Base-by-base conservation (phyloP, 805 yeast species). In the Kazachstania martiniae region DNA sequence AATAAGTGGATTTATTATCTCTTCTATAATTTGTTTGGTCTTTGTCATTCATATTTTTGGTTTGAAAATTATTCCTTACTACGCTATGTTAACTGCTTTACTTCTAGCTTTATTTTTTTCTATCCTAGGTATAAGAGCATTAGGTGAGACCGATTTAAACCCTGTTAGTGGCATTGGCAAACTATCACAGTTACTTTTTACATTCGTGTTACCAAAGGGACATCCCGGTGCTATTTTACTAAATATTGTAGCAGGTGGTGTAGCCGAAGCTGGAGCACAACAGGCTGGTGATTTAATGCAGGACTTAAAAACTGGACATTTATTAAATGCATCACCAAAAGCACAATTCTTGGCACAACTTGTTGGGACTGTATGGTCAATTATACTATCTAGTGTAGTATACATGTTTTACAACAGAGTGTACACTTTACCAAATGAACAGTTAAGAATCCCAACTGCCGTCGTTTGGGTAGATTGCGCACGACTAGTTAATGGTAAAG, bases 271-370 rank as follows among this genome's bases (percentile, higher is more conserved):
- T 0, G 97, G 97, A 7, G 95, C 98, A 3, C 97, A 91, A 60
- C 98, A 89, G 59, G 96, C 97, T 2, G 97, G 98, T 19, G 98
- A 89, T 58, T 65, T 89, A 50, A 83, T 91, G 94, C 98, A 89
- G 61, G 97, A 91, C 59, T 65, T 89, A 44, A 91, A 91, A 54
- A 87, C 98, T 0, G 97, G 97, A 0, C 89, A 83, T 56, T 57
- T 89, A 33, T 49, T 89, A 2, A 94, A 94, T 12, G 96, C 97
- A 0, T 81, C 94, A 0, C 95, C 95, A 12, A 71, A 68, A 39
- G 94, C 94, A 3, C 98, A 91, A 57, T 87, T 91, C 46, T 51
- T 74, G 14, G 97, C 96, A 0, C 97, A 91, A 58, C 43, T 86
- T 10, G 70, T 86, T 25, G 98, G 98, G 0, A 82, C 96, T 0